Conservation (phyloP, 129 eudicot species). For the Artemisia tridentata region DNA sequence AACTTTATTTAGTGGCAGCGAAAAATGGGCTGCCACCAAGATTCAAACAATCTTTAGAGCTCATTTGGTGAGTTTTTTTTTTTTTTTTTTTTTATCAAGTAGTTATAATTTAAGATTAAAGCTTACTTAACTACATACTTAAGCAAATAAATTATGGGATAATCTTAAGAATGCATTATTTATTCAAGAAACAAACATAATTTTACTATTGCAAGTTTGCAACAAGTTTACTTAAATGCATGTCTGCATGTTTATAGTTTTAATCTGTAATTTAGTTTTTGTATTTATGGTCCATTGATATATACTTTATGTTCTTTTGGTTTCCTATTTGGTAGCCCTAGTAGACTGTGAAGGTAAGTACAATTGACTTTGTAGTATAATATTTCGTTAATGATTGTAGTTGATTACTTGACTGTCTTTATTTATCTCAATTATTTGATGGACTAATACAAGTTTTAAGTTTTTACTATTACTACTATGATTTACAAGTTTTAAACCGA, state of each 20-base stretch:
- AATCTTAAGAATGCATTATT: too few species aligned
- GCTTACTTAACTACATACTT: too few species aligned
- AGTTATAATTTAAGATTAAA: not conserved
- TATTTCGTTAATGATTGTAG: constrained; percentile 26
- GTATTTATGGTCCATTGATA: constrained; percentile 20
- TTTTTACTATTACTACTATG: constrained; percentile 13
- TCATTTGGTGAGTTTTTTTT: constrained; percentile 52
- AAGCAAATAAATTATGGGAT: too few species aligned
- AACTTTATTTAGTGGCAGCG: constrained; percentile 42
- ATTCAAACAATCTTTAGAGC: constrained; percentile 83
- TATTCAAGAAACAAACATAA: too few species aligned
- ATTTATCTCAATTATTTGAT: constrained; percentile 6
- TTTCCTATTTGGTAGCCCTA: constrained; percentile 32
- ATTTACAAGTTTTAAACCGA: not conserved
- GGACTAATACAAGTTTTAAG: constrained; percentile 2
- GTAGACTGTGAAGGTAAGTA: constrained; percentile 26
- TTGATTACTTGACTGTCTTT: constrained; percentile 1
- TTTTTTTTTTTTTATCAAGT: not conserved
- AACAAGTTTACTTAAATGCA: not conserved
- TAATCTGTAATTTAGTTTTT: constrained; percentile 24
- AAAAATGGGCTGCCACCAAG: constrained; percentile 72
- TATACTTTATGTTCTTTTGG: constrained; percentile 22
- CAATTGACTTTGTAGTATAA: not conserved
- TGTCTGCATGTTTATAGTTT: constrained; percentile 22
- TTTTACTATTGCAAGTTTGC: too few species aligned